phyloP scores from a whole-genome alignment of 2,329 filamentous ascomycete species.

The Penicillium paneum region DNA sequence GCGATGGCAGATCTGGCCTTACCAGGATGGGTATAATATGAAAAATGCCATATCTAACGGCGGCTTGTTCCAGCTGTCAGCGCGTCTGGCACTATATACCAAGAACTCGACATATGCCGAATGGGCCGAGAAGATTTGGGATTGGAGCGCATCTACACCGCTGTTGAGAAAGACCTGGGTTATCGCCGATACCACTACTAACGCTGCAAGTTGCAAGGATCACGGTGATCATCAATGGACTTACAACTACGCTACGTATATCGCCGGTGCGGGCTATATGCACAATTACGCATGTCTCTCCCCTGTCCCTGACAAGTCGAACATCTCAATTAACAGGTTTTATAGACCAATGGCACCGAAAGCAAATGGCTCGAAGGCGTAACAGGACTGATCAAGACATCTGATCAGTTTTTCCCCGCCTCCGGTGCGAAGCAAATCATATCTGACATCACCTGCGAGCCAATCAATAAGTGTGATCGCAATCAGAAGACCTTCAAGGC shows the following conservation, averaged over 20 bases:
- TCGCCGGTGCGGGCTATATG: conserved; percentile 61
- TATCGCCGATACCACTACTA: conserved; percentile 61
- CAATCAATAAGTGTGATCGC: conserved; percentile 56
- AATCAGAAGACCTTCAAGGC: conserved; percentile 71
- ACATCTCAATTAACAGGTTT: conserved; percentile 27
- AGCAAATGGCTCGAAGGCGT: conserved; percentile 54
- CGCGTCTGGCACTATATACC: conserved; percentile 64
- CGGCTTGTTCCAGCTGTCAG: conserved; percentile 73
- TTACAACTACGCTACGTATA: conserved; percentile 60
- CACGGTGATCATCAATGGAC: conserved; percentile 63
- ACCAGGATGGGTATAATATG: conserved; percentile 74
- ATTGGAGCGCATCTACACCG: conserved; percentile 55
- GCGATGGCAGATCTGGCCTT: conserved; percentile 73
- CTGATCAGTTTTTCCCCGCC: conserved; percentile 48
- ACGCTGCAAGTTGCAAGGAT: conserved; percentile 57
- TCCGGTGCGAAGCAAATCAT: conserved; percentile 50
- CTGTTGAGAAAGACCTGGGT: conserved; percentile 59
- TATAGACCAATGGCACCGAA: conserved; percentile 46
- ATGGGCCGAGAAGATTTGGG: conserved; percentile 58
- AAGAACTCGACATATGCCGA: conserved; percentile 62
- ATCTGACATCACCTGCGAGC: conserved; percentile 64
- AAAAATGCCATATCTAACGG: conserved; percentile 78
- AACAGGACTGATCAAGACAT: conserved; percentile 52
- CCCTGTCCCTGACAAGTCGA: background rate
- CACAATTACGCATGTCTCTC: conserved; percentile 51